Base-by-base conservation (phyloP, 345 rosid species). In the Salix purpurea region DNA sequence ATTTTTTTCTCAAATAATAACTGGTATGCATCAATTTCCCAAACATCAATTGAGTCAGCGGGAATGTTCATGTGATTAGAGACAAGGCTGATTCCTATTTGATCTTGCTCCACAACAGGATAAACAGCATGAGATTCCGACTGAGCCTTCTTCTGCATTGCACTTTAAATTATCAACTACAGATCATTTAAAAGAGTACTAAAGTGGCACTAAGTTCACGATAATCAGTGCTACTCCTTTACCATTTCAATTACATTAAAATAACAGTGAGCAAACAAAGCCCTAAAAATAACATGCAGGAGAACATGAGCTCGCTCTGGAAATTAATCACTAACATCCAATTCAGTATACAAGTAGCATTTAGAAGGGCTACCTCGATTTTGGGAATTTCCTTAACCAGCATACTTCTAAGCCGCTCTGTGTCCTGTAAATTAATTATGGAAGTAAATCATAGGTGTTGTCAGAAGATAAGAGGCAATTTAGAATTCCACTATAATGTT, bases 21-120 rank as follows among this genome's bases (percentile, higher is more conserved):
- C 40, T 69, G 72, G 81, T 76, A 77, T 15, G 80, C 73, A 84
- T 87, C 89, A 76, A 91, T 87, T 84, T 89, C 92, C 95, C 92
- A 83, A 73, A 83, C 90, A 82, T 87, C 89, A 28, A 72, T 76
- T 72, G 78, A 78, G 46, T 87, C 87, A 74, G 82, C 68, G 44
- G 87, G 89, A 44, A 85, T 71, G 30, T 66, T 71, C 39, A 81
- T 82, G 76, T 64, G 87, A 78, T 64, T 16, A 21, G 71, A 65
- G 42, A 56, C 71, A 74, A 37, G 71, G 42, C 70, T 72, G 54
- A 44, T 79, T 78, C 84, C 82, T 42, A 75, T 73, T 80, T 75
- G 77, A 75, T 79, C 86, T 67, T 66, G 83, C 76, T 73, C 81
- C 76, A n/a, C 46, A 67, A 58, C 77, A 36, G 80, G 83, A 78